These are phyloP conservation scores for Pseudopithomyces maydicus DNA, from an alignment of 2,329 filamentous ascomycete species.

Conservation along the genomic window DNA sequence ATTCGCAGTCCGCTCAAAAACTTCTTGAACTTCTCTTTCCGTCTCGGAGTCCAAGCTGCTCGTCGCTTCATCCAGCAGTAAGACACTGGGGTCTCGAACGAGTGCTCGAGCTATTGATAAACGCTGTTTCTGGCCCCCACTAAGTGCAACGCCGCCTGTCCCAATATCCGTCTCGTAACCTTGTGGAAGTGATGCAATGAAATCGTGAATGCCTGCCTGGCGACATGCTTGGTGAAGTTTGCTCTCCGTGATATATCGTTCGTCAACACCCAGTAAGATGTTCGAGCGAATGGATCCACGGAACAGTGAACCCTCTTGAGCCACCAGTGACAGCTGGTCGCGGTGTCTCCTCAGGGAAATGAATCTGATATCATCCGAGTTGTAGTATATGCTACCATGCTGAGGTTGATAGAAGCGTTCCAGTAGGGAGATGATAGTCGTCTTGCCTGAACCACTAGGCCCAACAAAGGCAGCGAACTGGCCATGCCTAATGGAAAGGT, in stretches of 20 bases:
- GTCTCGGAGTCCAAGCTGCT: slow-evolving; percentile 67
- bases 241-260: slow-evolving; percentile 62
- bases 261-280: slow-evolving; percentile 69
- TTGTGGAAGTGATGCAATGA: slow-evolving; percentile 35
- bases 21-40: slow-evolving; percentile 69
- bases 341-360: slow-evolving; percentile 79
- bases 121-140: slow-evolving; percentile 76
- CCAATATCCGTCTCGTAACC: slow-evolving; percentile 34
- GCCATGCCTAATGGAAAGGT: slow-evolving; percentile 11
- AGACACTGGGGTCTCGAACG: slow-evolving; percentile 62
- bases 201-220: slow-evolving; percentile 53
- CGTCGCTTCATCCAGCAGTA: slow-evolving; percentile 66
- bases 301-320: slow-evolving; percentile 89
- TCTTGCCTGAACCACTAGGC: slow-evolving; percentile 88
- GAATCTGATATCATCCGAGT: slow-evolving; percentile 70
- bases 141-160: slow-evolving; percentile 64
- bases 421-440: slow-evolving; percentile 83
- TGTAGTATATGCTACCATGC: slow-evolving; percentile 66
- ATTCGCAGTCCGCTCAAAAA: slow-evolving; percentile 63
- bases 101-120: slow-evolving; percentile 74
- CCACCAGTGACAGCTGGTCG: slow-evolving; percentile 81
- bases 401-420: slow-evolving; percentile 83
- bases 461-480: slow-evolving; percentile 67
- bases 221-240: slow-evolving; percentile 72
- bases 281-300: slow-evolving; percentile 89